Evolutionary conservation across 1,284 basidiomycete species (phyloP).

Genomic region (Cryptococcus deneoformans): DNA sequence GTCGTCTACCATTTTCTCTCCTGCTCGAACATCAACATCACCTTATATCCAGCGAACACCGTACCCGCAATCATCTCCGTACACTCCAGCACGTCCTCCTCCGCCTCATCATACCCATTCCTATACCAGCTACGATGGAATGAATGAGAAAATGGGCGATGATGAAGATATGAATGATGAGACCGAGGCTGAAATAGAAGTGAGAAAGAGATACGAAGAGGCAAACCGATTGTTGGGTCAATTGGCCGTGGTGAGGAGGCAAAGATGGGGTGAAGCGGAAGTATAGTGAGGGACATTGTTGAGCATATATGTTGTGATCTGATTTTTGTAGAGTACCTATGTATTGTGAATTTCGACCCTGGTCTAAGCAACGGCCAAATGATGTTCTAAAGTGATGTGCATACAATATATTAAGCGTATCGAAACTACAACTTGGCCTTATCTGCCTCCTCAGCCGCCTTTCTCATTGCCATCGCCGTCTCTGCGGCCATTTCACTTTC

Average conservation of each 20-base stretch:
- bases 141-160: background rate
- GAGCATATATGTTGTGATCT: background rate
- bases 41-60: background rate
- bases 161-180: constrained; percentile 11
- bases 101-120: background rate
- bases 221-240: constrained; percentile 42
- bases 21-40: background rate
- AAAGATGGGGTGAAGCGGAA: constrained; percentile 24
- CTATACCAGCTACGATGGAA: no score
- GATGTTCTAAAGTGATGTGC: background rate
- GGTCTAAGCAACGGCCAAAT: background rate
- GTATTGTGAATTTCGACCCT: background rate
- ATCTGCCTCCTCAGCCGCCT: constrained; percentile 26
- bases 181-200: constrained; percentile 12
- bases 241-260: constrained; percentile 34
- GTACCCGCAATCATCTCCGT: background rate
- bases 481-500: constrained; percentile 35
- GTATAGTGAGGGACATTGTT: background rate
- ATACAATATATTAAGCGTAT: background rate
- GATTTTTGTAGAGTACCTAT: background rate
- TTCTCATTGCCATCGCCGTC: constrained; percentile 31
- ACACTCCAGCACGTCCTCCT: background rate
- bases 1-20: background rate
- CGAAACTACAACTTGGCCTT: background rate
- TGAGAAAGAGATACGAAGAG: constrained; percentile 39